Evolutionary conservation across 345 rosid genomes (phyloP), one percentile per base, ranked within the genome.

Genomic region (Lepidium africanum): DNA sequence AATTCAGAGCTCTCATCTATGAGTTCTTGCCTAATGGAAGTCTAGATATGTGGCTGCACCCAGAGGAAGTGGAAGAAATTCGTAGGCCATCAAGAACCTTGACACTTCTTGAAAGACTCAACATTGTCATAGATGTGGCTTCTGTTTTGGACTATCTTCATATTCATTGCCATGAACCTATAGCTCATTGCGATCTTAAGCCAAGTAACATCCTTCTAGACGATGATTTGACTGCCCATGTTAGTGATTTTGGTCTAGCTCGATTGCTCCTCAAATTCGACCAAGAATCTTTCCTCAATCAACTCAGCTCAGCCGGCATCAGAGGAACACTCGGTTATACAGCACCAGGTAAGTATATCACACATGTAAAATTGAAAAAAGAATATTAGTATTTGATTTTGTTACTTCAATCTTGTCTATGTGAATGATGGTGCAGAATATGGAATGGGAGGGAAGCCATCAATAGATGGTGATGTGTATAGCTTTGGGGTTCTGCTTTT

Each of bases 1-100:
- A 74, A 37, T 84, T 84, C 72, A 84, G 81, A 73, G 83, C 88
- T 8, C 62, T 82, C 3, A 45, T 84, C 11, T 76, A 62, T 19
- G 76, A 80, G 39, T 80, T 73, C 77, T 78, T 84, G 85, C 62
- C 72, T 0, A 81, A 81, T 16, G 84, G 84, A 5, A 80, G 67
- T 42, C 40, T 82, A 6, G 86, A 84, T 3, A 67, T 45, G 40
- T 82, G 81, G 84, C 4, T 84, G 46, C 67, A 76, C 30, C 61
- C 41, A 25, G 45, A 65, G 21, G 62, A 12, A 13, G 39, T 32
- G 9, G 58, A 53, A 5, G 65, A 36, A 58, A 17, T 7, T 6
- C 36, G 14, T 19, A 52, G 50, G 40, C 38, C 60, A 7, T 21
- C 15, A 2, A 52, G 37, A 59, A 59, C 23, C 6, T 50, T 77